A percentile compares a stretch with the other conserved stretches of the same genome.
These are phyloP conservation scores for Murraya paniculata DNA, from an alignment of 345 rosid genomes.

Conservation along the genomic window DNA sequence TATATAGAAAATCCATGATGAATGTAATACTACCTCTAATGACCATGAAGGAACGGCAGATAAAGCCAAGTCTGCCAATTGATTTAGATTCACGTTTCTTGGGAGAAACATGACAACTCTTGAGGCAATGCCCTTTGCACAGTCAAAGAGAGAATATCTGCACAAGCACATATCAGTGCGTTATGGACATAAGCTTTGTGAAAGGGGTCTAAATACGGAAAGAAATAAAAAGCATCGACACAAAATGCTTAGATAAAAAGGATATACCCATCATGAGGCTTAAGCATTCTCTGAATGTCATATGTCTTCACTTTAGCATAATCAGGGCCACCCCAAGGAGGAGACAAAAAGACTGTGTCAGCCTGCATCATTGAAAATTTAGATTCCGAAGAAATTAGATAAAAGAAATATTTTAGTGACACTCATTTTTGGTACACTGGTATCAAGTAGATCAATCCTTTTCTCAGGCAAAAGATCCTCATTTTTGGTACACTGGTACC, in stretches of 20 bases:
- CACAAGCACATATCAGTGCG: conserved; percentile 23
- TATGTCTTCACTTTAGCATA: conserved; percentile 62
- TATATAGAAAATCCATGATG: neutral
- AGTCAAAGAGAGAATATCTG: conserved; percentile 64
- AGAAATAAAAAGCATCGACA: neutral
- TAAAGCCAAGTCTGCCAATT: conserved; percentile 77
- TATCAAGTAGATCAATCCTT: neutral
- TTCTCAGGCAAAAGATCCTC: neutral
- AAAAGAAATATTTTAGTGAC: neutral
- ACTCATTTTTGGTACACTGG: neutral
- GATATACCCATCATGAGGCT: conserved; percentile 82
- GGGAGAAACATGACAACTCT: conserved; percentile 85
- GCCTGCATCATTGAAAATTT: conserved; percentile 47
- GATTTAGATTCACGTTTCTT: conserved; percentile 72
- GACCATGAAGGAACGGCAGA: conserved; percentile 64
- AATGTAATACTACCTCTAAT: conserved; percentile 48
- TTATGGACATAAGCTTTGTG: conserved; percentile 3
- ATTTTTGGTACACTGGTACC: neutral
- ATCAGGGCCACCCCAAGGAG: conserved; percentile 98
- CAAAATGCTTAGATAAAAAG: neutral
- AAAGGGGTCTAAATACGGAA: neutral
- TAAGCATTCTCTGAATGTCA: conserved; percentile 77
- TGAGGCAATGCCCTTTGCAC: conserved; percentile 59
- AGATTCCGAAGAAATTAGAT: conserved; percentile 1
- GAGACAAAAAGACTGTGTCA: conserved; percentile 77